Evolutionary conservation across 495 filamentous ascomycete species (phyloP), one percentile per base, ranked within the genome.

Genomic region (Diplogelasinospora grovesii): DNA sequence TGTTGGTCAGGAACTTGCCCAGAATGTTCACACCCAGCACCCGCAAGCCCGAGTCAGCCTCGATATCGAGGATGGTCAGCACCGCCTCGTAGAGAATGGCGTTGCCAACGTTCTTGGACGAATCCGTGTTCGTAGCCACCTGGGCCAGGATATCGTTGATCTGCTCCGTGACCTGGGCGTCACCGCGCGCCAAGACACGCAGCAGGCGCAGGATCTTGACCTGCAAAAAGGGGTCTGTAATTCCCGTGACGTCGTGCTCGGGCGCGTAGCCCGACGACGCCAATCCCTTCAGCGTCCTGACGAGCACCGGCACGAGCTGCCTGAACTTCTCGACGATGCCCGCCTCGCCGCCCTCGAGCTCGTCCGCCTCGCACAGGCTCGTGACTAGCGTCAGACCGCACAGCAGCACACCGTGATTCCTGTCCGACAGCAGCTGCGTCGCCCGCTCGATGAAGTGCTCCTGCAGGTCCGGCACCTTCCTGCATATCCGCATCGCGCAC

Each of bases 401-500:
- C 3, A 98, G 71, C 40, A 98, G 63, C 15, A 98, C 92, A 22
- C 92, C 92, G 56, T 98, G 92, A 64, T 98, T 98, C 49, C 76
- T 59, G 57, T 98, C 92, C 18, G 84, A 83, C 8, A 98, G 65
- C n/a, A 98, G 70, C 15, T 82, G 74, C 48, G 92, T 83, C 20
- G 89, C 83, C 61, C 95, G 96, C 43, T 97, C 93, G 19, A 96
- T 54, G 54, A 97, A 98, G 61, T 98, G 88, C 54, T 98, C 92
- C 64, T 95, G 87, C 24, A 98, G 72, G 57, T 98, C 92, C 5
- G 92, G 92, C 28, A 97, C 93, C 63, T 98, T 98, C 49, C 89
- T 81, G 66, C 89, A 95, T 67, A 98, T 94, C 26, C 93, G 77
- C 93, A 98, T 98, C n/a, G 92, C 92, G 62, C 92, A 98, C n/a